Conservation (phyloP, 805 yeast genomes). For the Nakazawaea pomicola region DNA sequence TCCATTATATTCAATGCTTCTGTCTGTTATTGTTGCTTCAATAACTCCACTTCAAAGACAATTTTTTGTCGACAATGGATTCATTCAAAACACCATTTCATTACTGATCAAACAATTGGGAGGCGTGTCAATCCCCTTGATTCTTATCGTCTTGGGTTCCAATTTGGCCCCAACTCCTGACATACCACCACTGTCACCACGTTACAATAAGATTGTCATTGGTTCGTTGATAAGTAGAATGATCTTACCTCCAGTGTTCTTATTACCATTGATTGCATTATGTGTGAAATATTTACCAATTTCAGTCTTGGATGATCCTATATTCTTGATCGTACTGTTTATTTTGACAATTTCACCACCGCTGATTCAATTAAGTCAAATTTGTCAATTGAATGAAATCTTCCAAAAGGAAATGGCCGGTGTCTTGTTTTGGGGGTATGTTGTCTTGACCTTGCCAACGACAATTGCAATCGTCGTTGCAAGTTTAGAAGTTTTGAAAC, state of each 20-base stretch:
- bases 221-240: slow-evolving; percentile 73
- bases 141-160: slow-evolving; percentile 73
- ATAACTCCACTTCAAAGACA: slow-evolving; percentile 50
- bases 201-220: slow-evolving; percentile 56
- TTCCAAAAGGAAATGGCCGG: slow-evolving; percentile 83
- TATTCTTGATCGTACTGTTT: slow-evolving; percentile 71
- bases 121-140: slow-evolving; percentile 71
- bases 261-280: slow-evolving; percentile 62
- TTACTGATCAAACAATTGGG: slow-evolving; percentile 63
- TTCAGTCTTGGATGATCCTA: slow-evolving; percentile 76
- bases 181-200: slow-evolving; percentile 59
- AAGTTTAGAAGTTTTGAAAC: slow-evolving; percentile 50
- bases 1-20: slow-evolving; percentile 74
- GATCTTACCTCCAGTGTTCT: slow-evolving; percentile 67
- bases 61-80: slow-evolving; percentile 56
- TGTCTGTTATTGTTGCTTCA: slow-evolving; percentile 66
- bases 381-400: slow-evolving; percentile 69
- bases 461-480: slow-evolving; percentile 68
- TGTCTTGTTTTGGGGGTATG: slow-evolving; percentile 79
- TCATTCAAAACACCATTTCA: slow-evolving; percentile 61
- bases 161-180: slow-evolving; percentile 67
- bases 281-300: slow-evolving; percentile 59
- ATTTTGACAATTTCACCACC: slow-evolving; percentile 77
- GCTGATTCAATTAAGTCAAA: slow-evolving; percentile 78
- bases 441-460: slow-evolving; percentile 67